Percentiles rank a stretch among this genome's conserved stretches.
These are phyloP conservation scores for Coriaria nepalensis DNA, from an alignment of 306 rosid species.

Conservation along the genomic window DNA sequence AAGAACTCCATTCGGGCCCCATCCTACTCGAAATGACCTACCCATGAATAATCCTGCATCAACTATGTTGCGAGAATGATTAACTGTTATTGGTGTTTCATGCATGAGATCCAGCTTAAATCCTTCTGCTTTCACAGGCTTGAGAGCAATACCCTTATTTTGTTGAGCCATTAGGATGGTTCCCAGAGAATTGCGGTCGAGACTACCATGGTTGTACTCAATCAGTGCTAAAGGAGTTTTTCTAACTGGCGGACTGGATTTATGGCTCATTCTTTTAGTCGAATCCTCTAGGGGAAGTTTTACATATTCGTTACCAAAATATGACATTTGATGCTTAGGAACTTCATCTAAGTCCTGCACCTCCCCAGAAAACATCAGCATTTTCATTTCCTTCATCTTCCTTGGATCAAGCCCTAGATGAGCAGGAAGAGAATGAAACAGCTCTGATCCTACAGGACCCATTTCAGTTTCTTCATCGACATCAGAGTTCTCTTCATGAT, in stretches of 20 bases:
- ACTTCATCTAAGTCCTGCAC: conserved; percentile 27
- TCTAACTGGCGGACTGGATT: conserved; percentile 46
- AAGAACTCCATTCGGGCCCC: conserved; percentile 96
- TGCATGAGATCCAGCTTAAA: conserved; percentile 58
- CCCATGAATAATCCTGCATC: conserved; percentile 98
- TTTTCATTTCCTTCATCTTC: conserved; percentile 86
- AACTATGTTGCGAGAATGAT: conserved; percentile 54
- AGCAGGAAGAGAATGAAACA: conserved; percentile 86
- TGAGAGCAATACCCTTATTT: conserved; percentile 43
- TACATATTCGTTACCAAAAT: conserved; percentile 33
- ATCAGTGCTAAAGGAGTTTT: conserved; percentile 83
- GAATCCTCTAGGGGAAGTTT: conserved; percentile 38
- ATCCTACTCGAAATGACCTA: conserved; percentile 87
- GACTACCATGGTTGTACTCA: conserved; percentile 66
- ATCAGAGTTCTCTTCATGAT: conserved; percentile 40
- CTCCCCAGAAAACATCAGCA: conserved; percentile 61
- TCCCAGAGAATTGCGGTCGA: conserved; percentile 57
- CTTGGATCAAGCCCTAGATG: conserved; percentile 91
- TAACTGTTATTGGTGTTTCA: conserved; percentile 54
- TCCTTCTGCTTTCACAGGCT: conserved; percentile 50
- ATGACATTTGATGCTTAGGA: conserved; percentile 22
- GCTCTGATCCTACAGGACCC: conserved; percentile 33
- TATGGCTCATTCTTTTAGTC: conserved; percentile 30
- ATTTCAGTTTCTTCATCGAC: conserved; percentile 33
- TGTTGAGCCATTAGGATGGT: conserved; percentile 78